These are phyloP conservation scores for Dryadomyces quercivorus DNA, from an alignment of 2,329 filamentous ascomycete species.

Conservation along the genomic window DNA sequence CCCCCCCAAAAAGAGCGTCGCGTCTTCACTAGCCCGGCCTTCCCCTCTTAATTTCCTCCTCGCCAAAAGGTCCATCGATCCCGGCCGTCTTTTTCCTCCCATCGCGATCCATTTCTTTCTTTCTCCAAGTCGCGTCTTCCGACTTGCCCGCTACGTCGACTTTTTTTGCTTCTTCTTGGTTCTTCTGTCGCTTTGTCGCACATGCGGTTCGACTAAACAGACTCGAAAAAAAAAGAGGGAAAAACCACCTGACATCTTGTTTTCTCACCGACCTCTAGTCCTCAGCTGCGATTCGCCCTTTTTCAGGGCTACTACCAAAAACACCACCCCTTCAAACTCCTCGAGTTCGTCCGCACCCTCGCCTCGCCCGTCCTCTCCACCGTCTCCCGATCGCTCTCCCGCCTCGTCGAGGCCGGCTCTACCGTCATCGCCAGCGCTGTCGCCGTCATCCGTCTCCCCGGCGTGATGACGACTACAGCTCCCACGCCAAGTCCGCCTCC, in stretches of 20 bases:
- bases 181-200: background rate
- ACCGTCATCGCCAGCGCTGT: background rate
- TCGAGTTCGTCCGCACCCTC: background rate
- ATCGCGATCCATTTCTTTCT: background rate
- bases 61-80: background rate
- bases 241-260: too few relatives aligned
- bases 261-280: too few relatives aligned
- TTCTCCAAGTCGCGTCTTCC: background rate
- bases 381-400: background rate
- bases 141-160: background rate
- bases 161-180: background rate
- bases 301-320: background rate
- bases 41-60: background rate
- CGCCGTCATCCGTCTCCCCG: background rate
- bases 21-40: background rate
- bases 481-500: background rate
- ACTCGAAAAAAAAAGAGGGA: background rate
- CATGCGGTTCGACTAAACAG: background rate
- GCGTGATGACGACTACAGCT: slow-evolving; percentile 4
- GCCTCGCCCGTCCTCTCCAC: background rate
- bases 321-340: background rate
- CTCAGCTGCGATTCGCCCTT: background rate
- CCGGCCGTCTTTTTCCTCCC: background rate
- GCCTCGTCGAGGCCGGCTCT: background rate
- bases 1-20: too few relatives aligned